These are phyloP conservation scores for Auxenochlorella pyrenoidosa DNA, from an alignment of 139 green algal genomes.

Conservation along the genomic window DNA sequence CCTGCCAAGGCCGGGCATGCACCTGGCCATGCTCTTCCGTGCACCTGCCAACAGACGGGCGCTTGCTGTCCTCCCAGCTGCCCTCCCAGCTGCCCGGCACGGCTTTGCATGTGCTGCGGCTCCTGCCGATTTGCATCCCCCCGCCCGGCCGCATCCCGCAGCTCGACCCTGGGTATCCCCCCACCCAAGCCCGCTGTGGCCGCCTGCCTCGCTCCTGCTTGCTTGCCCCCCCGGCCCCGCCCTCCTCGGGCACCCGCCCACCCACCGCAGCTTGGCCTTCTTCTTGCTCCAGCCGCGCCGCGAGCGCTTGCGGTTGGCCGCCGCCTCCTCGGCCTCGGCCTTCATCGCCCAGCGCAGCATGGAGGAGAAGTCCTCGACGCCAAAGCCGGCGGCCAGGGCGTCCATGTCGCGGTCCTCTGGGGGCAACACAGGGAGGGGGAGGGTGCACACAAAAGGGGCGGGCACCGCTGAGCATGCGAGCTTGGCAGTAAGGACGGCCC, in stretches of 20 bases:
- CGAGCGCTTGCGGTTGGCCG: constrained; percentile 54
- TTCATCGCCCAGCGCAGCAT: constrained; percentile 68
- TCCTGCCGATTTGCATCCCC: too few relatives aligned
- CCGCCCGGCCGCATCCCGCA: too few relatives aligned
- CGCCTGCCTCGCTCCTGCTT: not conserved
- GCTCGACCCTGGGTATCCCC: too few relatives aligned
- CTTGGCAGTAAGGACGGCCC: not conserved
- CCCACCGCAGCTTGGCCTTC: constrained; percentile 59
- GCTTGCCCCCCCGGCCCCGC: not conserved
- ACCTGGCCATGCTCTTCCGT: too few relatives aligned
- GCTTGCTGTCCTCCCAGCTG: too few relatives aligned
- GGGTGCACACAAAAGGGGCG: not conserved
- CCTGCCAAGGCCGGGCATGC: too few relatives aligned
- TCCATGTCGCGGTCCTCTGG: constrained; percentile 61
- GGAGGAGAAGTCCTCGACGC: constrained; percentile 67
- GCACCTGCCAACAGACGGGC: too few relatives aligned
- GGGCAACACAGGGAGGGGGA: too few relatives aligned
- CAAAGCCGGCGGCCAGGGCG: constrained; percentile 60
- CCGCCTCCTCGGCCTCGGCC: constrained; percentile 69
- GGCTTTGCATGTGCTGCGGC: too few relatives aligned
- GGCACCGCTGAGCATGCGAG: not conserved
- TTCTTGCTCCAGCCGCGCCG: constrained; percentile 59
- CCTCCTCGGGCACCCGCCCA: not conserved
- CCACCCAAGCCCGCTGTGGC: too few relatives aligned
- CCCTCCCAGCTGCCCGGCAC: too few relatives aligned